Base-by-base conservation (phyloP, 73 alveolate genomes). In the Tetrahymena thermophila region DNA sequence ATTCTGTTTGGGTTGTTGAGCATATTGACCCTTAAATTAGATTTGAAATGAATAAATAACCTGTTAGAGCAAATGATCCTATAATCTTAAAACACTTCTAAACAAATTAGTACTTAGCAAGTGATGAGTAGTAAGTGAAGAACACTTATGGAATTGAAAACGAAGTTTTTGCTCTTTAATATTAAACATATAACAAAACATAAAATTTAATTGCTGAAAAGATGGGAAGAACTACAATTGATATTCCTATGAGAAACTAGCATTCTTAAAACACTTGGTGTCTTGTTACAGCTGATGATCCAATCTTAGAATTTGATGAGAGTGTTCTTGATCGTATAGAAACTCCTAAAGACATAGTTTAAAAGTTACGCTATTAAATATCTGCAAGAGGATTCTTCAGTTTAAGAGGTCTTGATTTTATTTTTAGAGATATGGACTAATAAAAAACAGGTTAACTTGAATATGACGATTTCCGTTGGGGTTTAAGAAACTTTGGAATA, bases 1-100 rank as follows among this genome's bases (percentile, higher is more conserved):
- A 95, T 89, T 85, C 97, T 85, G 97, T 95, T 35, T 95, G 97
- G 97, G 94, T 55, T 56, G 83, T 95, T 43, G 97, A 95, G 89
- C 94, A 89, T 55, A 55, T 94, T 34, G 97, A 95, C 50, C 97
- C 97, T 16, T 85, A 89, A 95, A 50, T 50, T 6, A 95, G 97
- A 89, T 95, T 95, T 89, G 97, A 95, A 95, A 85, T 85, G 95
- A 94, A 95, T 55, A 94, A 94, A 35, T 34, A 95, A 89, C 97
- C 97, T 50, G 94, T 95, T 93, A 85, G 94, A 95, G 44, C 89
- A 23, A 93, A 89, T 95, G 97, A 95, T 50, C 58, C 94, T 19
- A 93, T 95, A 0, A 37, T 95, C 85, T 55, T 95, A 43, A 95
- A 95, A 40, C 97, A 95, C 93, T 95, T 94, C 7, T 95, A 85